phyloP scores from a whole-genome alignment of 2,329 filamentous ascomycete species.

The Xylaria multiplex region DNA sequence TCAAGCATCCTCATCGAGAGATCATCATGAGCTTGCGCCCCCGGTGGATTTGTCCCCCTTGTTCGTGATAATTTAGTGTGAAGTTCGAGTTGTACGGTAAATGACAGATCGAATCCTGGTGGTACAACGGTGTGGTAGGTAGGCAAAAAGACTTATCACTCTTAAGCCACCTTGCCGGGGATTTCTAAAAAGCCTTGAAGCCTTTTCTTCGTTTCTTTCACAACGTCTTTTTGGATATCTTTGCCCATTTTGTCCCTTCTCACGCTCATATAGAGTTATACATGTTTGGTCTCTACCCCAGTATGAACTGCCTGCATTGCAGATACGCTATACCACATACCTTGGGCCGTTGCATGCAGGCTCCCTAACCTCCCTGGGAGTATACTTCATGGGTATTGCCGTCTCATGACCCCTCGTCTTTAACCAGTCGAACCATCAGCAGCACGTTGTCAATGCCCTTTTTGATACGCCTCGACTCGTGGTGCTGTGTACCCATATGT shows the following conservation, averaged over 20 bases:
- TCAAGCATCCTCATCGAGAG: constrained; percentile 32
- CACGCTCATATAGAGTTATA: background rate
- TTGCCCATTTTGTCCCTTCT: constrained; percentile 3
- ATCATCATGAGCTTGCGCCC: constrained; percentile 33
- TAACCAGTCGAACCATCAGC: constrained; percentile 28
- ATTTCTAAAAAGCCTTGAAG: constrained; percentile 8
- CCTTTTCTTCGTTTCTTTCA: background rate
- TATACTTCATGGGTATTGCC: constrained; percentile 2
- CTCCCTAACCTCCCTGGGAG: background rate
- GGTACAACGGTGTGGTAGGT: constrained; percentile 2
- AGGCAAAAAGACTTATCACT: constrained; percentile 17
- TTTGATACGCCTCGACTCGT: constrained; percentile 9
- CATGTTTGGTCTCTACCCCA: background rate
- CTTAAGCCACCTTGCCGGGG: background rate
- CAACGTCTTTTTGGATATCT: background rate
- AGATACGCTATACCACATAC: constrained; percentile 2
- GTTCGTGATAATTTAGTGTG: constrained; percentile 27
- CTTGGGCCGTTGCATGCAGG: constrained; percentile 16
- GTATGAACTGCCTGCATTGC: constrained; percentile 16
- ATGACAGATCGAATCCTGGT: constrained; percentile 30
- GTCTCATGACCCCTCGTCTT: constrained; percentile 29
- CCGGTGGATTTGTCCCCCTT: constrained; percentile 28
- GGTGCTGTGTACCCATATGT: constrained; percentile 5
- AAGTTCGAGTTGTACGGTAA: constrained; percentile 8
- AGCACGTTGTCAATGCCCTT: constrained; percentile 20